phyloP scores from a whole-genome alignment of 2,329 filamentous ascomycete species.

The Exophiala viscosa region DNA sequence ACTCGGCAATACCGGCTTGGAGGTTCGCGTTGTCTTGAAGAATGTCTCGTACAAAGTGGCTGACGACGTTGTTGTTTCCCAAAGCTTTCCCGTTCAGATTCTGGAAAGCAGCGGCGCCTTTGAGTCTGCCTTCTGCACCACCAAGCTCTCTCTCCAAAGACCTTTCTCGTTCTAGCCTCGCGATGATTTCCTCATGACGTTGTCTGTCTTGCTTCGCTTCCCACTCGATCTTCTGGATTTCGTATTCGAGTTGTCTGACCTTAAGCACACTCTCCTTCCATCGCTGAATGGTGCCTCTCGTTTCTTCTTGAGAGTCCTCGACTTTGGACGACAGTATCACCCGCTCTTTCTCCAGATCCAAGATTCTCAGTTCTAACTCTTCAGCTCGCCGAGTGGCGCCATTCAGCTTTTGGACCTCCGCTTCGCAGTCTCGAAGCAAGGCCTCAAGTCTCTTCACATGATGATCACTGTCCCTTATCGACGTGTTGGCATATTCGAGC shows the following conservation, averaged over 20 bases:
- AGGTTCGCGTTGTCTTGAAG: constrained; percentile 92
- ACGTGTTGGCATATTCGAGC: constrained; percentile 76
- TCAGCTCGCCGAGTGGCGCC: constrained; percentile 69
- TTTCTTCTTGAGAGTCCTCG: constrained; percentile 65
- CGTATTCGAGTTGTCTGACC: constrained; percentile 74
- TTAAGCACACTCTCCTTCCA: constrained; percentile 83
- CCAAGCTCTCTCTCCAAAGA: constrained; percentile 78
- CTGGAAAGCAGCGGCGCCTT: constrained; percentile 65
- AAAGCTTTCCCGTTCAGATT: constrained; percentile 42
- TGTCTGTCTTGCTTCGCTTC: constrained; percentile 77
- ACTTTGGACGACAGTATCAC: constrained; percentile 66
- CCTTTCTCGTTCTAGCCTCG: constrained; percentile 78
- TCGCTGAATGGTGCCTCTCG: constrained; percentile 71
- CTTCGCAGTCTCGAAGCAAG: constrained; percentile 71
- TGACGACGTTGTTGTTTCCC: constrained; percentile 68
- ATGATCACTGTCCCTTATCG: constrained; percentile 74
- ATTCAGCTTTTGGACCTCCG: constrained; percentile 71
- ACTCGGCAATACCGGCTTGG: constrained; percentile 84
- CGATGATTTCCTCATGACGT: constrained; percentile 74
- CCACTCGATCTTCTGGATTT: constrained; percentile 82
- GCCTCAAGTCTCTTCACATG: constrained; percentile 74
- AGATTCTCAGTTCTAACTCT: constrained; percentile 75
- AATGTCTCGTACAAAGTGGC: constrained; percentile 92
- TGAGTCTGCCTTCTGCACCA: constrained; percentile 73
- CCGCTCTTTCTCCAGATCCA: constrained; percentile 77